Evolutionary conservation across 2,329 filamentous ascomycete genomes (phyloP), one percentile per base, ranked within the genome.

Genomic region (Tolypocladium pustulatum): DNA sequence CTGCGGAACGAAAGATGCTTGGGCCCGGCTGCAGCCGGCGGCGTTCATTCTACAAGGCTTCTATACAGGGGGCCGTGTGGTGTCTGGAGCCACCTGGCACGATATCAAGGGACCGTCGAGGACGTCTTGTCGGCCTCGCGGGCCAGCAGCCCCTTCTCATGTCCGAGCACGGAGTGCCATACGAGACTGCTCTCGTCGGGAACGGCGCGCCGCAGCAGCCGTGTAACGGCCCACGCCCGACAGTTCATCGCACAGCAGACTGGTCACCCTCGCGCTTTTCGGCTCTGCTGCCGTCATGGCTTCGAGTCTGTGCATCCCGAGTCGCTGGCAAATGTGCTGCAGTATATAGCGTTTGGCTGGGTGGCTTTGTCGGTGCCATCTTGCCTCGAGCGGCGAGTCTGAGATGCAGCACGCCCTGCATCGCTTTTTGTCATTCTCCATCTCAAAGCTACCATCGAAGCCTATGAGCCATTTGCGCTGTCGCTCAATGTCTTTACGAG

Each of bases 111-210:
- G 49, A 34, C 51, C 49, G 55, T 12, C 34, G 36, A 27, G 17
- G 37, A 6, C 36, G 13, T 54, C 53, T 27, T 36, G 12, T 54
- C 36, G 37, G 27, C 54, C 20, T 52, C 30, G 20, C 46, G 20
- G 27, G 27, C 22, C 43, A 2, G 1, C 37, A 17, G 2, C 49
- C 34, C 15, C 20, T 15, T 1, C 30, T 20, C 15, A n/a, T 15
- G 49, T n/a, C 49, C 49, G 54, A 57, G 30, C 52, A 57, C 59
- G 69, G 54, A 56, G 30, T 54, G 57, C 59, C 70, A 70, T 73
- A 71, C 72, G 69, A 73, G 69, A 65, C 63, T 66, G 64, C 72
- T 69, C 64, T 70, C 68, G 69, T 71, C 65, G 67, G 65, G 69
- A 63, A 63, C 65, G 71, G 72, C 67, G 65, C 58, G 62, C 62